Conservation (phyloP, 352 stramenopile species). For the Detonula confervacea region DNA sequence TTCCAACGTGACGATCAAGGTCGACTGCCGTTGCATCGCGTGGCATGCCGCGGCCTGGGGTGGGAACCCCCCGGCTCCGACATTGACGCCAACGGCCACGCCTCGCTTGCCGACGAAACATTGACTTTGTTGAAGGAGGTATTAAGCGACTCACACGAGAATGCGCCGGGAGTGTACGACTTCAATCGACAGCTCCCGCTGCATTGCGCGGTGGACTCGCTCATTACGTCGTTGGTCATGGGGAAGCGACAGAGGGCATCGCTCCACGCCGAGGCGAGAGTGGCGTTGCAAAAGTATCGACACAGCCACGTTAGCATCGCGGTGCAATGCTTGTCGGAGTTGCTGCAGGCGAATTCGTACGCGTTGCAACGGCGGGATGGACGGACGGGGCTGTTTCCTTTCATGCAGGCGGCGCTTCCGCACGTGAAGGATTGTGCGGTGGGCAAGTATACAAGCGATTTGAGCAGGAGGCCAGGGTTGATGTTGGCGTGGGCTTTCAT, state of each 20-base stretch:
- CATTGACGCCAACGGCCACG: slow-evolving; percentile 14
- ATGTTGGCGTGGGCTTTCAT: slow-evolving; percentile 31
- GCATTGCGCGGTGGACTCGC: slow-evolving; percentile 69
- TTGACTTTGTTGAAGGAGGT: slow-evolving; percentile 44
- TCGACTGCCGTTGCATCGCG: slow-evolving; percentile 66
- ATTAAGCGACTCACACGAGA: slow-evolving; percentile 25
- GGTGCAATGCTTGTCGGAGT: slow-evolving; percentile 47
- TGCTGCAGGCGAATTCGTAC: slow-evolving; percentile 61
- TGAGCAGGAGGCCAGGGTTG: slow-evolving; percentile 40
- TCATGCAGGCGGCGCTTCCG: slow-evolving; percentile 66
- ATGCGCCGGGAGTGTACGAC: slow-evolving; percentile 40
- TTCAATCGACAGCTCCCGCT: slow-evolving; percentile 52
- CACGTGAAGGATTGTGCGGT: slow-evolving; percentile 12
- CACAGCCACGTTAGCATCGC: slow-evolving; percentile 33
- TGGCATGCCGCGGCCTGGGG: slow-evolving; percentile 45
- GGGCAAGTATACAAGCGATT: slow-evolving; percentile 38
- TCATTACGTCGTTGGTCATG: slow-evolving; percentile 54
- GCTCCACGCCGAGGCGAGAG: slow-evolving; percentile 41
- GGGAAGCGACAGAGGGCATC: slow-evolving; percentile 42
- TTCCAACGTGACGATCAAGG: slow-evolving; percentile 54
- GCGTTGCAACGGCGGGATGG: slow-evolving; percentile 63
- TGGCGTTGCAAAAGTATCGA: slow-evolving; percentile 38
- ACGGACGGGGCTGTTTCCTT: slow-evolving; percentile 63
- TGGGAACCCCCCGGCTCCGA: slow-evolving; percentile 42
- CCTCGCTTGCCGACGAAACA: slow-evolving; percentile 33